Conservation (phyloP, 202 grass and related monocot genomes). For the Carex sylvatica region DNA sequence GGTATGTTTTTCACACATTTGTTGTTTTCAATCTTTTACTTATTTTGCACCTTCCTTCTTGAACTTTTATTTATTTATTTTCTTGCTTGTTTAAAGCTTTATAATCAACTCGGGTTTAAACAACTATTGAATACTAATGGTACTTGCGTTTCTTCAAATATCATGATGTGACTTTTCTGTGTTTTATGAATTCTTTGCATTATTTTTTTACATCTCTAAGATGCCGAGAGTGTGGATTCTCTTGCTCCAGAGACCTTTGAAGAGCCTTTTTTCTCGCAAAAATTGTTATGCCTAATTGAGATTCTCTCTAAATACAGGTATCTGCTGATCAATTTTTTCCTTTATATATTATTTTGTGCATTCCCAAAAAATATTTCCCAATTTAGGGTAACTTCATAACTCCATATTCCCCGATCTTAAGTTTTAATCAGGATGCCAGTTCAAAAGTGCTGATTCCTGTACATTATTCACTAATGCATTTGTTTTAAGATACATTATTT, state of each 20-base stretch:
- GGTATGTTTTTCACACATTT: conserved; percentile 36
- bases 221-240: conserved; percentile 35
- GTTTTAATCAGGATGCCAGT: background rate
- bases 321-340: background rate
- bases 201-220: conserved; percentile 36
- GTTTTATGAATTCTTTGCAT: background rate
- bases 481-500: background rate
- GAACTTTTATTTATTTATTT: background rate
- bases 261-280: conserved; percentile 95
- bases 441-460: background rate
- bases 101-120: conserved; percentile 12
- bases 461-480: background rate
- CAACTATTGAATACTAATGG: background rate
- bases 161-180: background rate
- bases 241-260: conserved; percentile 49
- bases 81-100: background rate
- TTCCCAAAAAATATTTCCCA: background rate
- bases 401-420: background rate
- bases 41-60: background rate
- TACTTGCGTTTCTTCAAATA: background rate
- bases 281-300: conserved; percentile 60
- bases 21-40: conserved; percentile 14
- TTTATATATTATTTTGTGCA: background rate
- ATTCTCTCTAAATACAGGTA: conserved; percentile 71
- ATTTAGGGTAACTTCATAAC: background rate